Evolutionary conservation across 1,284 basidiomycete genomes (phyloP).

Genomic region (Ceratorhiza oryzae-sativae): DNA sequence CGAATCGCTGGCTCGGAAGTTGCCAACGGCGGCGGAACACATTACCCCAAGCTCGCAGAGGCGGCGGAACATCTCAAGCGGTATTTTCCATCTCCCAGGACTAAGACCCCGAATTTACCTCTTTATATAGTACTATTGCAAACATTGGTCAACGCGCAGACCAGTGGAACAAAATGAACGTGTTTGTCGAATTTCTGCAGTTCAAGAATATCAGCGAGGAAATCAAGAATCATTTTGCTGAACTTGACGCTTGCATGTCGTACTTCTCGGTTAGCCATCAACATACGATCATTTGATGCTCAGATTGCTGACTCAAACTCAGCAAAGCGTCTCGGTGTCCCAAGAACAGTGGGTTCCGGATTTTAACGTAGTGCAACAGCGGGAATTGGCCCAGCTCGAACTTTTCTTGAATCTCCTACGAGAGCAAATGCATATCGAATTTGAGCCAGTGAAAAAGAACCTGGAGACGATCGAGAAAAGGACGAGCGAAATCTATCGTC

Average conservation of each 20-base stretch:
- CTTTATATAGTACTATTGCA: background rate
- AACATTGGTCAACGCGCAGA: conserved; percentile 3
- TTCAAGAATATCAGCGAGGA: conserved; percentile 18
- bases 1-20: conserved; percentile 35
- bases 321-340: conserved; percentile 8
- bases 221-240: background rate
- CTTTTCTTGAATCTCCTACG: no score
- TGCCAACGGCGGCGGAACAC: conserved; percentile 1
- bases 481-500: no score
- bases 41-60: conserved; percentile 1
- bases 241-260: conserved; percentile 8
- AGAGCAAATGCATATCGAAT: no score
- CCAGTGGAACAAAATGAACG: conserved; percentile 14
- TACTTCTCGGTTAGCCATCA: conserved; percentile 17
- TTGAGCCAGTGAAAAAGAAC: no score
- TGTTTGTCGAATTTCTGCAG: background rate
- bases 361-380: no score
- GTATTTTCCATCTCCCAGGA: background rate
- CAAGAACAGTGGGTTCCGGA: conserved; percentile 24
- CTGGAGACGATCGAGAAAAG: no score
- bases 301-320: background rate
- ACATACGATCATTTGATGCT: background rate
- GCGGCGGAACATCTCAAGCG: background rate
- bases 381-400: no score
- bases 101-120: background rate